phyloP scores from a whole-genome alignment of 2,329 filamentous ascomycete genomes.

The Plenodomus tracheiphilus region DNA sequence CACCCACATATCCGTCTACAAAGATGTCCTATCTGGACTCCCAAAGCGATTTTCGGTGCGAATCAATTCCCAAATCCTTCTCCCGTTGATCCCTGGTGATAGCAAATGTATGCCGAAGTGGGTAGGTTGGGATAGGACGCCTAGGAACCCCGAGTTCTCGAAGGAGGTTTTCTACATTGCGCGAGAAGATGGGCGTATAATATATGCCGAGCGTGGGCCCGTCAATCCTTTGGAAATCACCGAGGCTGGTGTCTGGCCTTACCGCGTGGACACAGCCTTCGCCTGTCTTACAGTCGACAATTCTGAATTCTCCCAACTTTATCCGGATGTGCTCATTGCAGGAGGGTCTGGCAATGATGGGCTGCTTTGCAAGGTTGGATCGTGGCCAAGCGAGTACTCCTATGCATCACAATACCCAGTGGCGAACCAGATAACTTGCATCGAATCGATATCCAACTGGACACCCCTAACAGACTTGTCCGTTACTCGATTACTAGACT shows the following conservation, averaged over 20 bases:
- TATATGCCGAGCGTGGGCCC: conserved; percentile 67
- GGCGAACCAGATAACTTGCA: conserved; percentile 48
- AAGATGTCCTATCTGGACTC: conserved; percentile 46
- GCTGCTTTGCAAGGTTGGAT: conserved; percentile 70
- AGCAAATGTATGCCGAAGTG: conserved; percentile 61
- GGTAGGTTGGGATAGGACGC: conserved; percentile 82
- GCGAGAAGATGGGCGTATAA: conserved; percentile 82
- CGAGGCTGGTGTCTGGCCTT: conserved; percentile 62
- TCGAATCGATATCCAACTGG: conserved; percentile 67
- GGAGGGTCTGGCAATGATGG: conserved; percentile 80
- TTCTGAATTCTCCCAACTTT: conserved; percentile 54
- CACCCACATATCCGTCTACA: conserved; percentile 43
- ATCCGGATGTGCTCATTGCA: conserved; percentile 76
- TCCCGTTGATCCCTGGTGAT: conserved; percentile 50
- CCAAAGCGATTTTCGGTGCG: conserved; percentile 22
- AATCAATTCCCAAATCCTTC: conserved; percentile 35
- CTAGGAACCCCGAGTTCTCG: conserved; percentile 59
- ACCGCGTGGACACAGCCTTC: conserved; percentile 81
- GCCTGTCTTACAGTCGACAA: conserved; percentile 63
- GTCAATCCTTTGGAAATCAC: conserved; percentile 40
- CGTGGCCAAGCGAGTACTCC: conserved; percentile 46
- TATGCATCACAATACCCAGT: conserved; percentile 58
- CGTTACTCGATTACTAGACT: conserved; percentile 31
- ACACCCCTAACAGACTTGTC: conserved; percentile 56
- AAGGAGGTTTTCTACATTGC: conserved; percentile 84